Percentiles rank a stretch among this genome's conserved stretches.
These are phyloP conservation scores for Rhodotorula sp. DNA, from an alignment of 1,284 basidiomycete species.

Conservation along the genomic window DNA sequence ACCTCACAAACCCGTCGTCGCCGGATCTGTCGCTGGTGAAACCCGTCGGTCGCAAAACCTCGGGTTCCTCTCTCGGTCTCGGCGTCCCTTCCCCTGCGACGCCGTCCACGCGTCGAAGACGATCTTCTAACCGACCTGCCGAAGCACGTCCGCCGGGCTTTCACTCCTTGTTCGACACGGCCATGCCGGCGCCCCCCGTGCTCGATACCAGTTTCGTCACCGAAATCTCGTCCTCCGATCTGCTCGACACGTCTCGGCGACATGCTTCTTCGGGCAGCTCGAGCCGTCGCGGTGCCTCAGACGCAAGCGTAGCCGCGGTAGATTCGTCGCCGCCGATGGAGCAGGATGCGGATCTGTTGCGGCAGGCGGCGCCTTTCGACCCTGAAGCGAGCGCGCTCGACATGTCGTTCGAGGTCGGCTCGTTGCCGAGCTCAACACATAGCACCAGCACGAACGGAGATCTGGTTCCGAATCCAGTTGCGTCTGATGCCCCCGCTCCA, in stretches of 20 bases:
- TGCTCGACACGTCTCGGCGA: not conserved
- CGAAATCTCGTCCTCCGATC: not conserved
- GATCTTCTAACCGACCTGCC: not conserved
- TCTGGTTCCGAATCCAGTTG: not conserved
- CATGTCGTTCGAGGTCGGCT: not conserved
- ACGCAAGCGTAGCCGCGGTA: not conserved
- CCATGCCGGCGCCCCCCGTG: conserved; percentile 20
- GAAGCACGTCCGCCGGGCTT: conserved; percentile 17
- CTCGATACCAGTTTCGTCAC: conserved; percentile 10
- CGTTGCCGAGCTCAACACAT: too few species aligned
- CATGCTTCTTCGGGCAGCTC: not conserved
- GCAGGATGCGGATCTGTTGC: conserved; percentile 13
- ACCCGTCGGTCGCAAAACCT: not conserved
- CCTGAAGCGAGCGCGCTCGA: not conserved
- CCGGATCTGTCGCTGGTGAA: not conserved
- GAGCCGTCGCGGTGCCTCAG: not conserved
- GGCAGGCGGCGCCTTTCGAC: not conserved
- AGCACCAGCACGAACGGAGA: not conserved
- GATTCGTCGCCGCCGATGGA: not conserved
- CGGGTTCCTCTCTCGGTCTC: conserved; percentile 2
- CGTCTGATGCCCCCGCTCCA: too few species aligned
- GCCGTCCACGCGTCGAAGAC: not conserved
- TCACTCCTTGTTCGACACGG: conserved; percentile 33
- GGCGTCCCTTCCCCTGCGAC: not conserved
- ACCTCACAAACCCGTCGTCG: not conserved